These are phyloP conservation scores for Rubia balearica DNA, from an alignment of 305 asterid genomes.

Conservation along the genomic window DNA sequence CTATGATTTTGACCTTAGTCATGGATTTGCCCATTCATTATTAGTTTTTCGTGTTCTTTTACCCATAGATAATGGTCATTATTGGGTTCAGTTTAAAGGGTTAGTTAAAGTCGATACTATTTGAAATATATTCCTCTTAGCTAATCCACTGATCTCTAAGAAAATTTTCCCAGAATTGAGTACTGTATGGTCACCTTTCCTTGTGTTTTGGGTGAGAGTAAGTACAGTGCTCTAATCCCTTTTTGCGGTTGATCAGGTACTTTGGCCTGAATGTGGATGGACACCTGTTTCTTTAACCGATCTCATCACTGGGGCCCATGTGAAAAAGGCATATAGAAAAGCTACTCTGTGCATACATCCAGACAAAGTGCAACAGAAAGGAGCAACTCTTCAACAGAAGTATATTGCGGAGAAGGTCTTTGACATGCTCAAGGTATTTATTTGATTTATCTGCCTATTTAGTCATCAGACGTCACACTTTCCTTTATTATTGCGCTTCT, in stretches of 20 bases:
- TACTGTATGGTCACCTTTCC: not conserved
- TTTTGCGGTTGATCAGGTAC: constrained; percentile 49
- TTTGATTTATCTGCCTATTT: constrained; percentile 1
- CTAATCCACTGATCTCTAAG: not conserved
- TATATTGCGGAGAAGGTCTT: constrained; percentile 97
- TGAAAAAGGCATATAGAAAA: constrained; percentile 84
- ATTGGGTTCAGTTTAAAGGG: not conserved
- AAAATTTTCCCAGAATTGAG: not conserved
- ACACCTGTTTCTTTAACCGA: constrained; percentile 97
- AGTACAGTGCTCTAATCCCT: constrained; percentile 8
- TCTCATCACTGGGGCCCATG: constrained; percentile 75
- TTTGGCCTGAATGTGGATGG: constrained; percentile 99
- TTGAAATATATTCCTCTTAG: not conserved
- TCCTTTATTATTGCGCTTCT: not conserved
- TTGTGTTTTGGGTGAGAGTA: not conserved
- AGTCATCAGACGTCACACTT: not conserved
- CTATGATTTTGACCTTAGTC: not conserved
- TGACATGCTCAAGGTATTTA: constrained; percentile 88
- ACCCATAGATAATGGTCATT: not conserved
- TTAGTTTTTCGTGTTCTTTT: not conserved
- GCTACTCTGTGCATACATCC: constrained; percentile 99
- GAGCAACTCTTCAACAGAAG: constrained; percentile 96
- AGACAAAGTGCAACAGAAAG: constrained; percentile 99
- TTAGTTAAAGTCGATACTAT: too few species aligned
- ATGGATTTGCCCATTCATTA: not conserved